Base-by-base conservation (phyloP, 2,329 filamentous ascomycete species). In the Botrytis hyacinthi region DNA sequence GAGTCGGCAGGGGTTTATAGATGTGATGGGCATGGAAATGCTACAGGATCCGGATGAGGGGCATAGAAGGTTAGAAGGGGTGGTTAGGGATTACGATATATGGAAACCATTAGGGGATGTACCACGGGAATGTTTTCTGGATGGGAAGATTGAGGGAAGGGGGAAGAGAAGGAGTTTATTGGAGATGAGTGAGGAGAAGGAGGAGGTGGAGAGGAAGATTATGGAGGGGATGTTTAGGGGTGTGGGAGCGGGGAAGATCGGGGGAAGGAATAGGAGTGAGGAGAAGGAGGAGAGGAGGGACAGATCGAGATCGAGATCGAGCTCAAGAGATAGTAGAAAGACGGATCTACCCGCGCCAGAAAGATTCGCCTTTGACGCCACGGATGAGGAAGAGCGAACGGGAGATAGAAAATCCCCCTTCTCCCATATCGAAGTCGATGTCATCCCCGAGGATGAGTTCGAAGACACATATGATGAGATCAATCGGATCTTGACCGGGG, bases 1-100 rank as follows among this genome's bases (percentile, higher is more conserved):
- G 1, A 82, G 90, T 6, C 83, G 90, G 44, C 90, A 88, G 77
- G 87, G 90, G 75, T 90, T 90, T 78, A 89, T 90, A 70, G 90
- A 89, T 80, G 70, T 76, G 2, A 74, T 72, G 42, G 70, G 71
- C 0, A 74, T 76, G 35, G 74, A 77, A 57, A 76, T 77, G 54
- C 37, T 78, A 37, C 73, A 71, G n/a, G 75, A 77, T 71, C 75
- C 76, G 7, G 62, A 68, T 26, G 73, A 73, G 12, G 78, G 72
- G 8, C 69, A 75, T 37, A 59, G 48, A 35, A 70, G 74, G 70
- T 48, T 79, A 44, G 42, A 37, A n/a, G 75, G 72, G 22, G 75
- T 74, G 20, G 67, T 77, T 1, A 48, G 37, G 29, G 72, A 73
- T 20, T 78, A 77, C 74, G 75, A 73, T 14, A 65, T 79, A 32